These are phyloP conservation scores for Rosa hybrid DNA, from an alignment of 331 rosid genomes.

Conservation along the genomic window DNA sequence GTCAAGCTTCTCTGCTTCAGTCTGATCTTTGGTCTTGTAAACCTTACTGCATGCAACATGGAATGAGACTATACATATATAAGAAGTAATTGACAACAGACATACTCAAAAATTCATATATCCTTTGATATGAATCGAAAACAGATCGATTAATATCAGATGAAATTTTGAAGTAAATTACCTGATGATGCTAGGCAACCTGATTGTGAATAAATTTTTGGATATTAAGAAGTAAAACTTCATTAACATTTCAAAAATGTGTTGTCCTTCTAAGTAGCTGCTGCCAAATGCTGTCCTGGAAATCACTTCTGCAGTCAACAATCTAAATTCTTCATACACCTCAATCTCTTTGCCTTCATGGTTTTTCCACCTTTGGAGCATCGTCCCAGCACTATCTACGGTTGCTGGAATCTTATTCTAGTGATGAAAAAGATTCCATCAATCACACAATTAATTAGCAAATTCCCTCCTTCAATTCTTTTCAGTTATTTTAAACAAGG, in stretches of 20 bases:
- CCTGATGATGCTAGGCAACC: background rate
- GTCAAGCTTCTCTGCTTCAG: background rate
- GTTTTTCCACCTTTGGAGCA: background rate
- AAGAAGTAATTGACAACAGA: background rate
- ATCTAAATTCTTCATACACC: background rate
- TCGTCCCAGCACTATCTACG: background rate
- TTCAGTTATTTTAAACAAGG: background rate
- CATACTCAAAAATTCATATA: background rate
- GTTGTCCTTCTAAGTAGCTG: slow-evolving; percentile 1
- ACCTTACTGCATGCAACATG: background rate
- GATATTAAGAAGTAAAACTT: background rate
- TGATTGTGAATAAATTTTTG: background rate
- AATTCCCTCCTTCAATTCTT: background rate
- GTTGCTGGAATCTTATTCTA: background rate
- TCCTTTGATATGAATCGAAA: background rate
- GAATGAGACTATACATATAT: background rate
- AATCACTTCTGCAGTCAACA: background rate
- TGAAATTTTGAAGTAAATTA: background rate
- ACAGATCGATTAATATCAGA: too few relatives aligned
- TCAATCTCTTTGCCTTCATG: slow-evolving; percentile 7
- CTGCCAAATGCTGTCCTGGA: background rate
- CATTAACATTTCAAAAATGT: background rate
- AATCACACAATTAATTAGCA: background rate
- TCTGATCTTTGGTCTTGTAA: background rate
- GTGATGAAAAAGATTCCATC: background rate